Conservation (phyloP, 1,139 yeast species). For the Zygoascus hellenicus region DNA sequence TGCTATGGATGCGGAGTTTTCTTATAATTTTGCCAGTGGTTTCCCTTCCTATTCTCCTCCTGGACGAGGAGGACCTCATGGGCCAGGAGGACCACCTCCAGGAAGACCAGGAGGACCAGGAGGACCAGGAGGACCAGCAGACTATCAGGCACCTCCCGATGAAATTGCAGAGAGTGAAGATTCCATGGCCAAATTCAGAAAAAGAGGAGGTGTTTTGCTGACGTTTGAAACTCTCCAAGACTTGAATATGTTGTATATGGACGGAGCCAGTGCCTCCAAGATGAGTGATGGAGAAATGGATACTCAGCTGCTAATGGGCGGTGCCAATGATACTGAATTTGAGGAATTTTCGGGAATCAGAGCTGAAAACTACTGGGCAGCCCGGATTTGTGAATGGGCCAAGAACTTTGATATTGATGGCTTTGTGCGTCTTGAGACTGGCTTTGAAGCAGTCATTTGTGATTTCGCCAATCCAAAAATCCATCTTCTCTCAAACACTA, state of each 20-base stretch:
- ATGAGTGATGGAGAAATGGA: conserved; percentile 48
- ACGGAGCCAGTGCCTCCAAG: conserved; percentile 59
- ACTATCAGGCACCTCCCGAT: not conserved
- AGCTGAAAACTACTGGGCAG: conserved; percentile 15
- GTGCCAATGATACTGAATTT: conserved; percentile 24
- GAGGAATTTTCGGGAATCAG: not conserved
- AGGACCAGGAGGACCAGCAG: too few species aligned
- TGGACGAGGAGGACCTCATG: not conserved
- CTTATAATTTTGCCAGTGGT: conserved; percentile 40
- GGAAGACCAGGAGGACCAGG: too few species aligned
- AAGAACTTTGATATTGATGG: conserved; percentile 46
- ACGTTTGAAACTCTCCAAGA: conserved; percentile 44
- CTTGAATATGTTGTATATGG: conserved; percentile 41
- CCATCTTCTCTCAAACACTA: conserved; percentile 41
- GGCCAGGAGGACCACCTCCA: not conserved
- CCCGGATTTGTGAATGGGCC: conserved; percentile 50
- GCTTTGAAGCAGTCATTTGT: conserved; percentile 51
- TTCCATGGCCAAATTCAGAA: not conserved
- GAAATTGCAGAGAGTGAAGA: not conserved
- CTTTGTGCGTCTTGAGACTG: conserved; percentile 47
- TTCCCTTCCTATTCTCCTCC: conserved; percentile 1
- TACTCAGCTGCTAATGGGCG: conserved; percentile 44
- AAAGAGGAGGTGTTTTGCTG: conserved; percentile 27
- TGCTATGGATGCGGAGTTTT: conserved; percentile 54
- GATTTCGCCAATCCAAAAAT: conserved; percentile 42